Base-by-base conservation (phyloP, 441 rosid genomes). In the Isatis lusitanica region DNA sequence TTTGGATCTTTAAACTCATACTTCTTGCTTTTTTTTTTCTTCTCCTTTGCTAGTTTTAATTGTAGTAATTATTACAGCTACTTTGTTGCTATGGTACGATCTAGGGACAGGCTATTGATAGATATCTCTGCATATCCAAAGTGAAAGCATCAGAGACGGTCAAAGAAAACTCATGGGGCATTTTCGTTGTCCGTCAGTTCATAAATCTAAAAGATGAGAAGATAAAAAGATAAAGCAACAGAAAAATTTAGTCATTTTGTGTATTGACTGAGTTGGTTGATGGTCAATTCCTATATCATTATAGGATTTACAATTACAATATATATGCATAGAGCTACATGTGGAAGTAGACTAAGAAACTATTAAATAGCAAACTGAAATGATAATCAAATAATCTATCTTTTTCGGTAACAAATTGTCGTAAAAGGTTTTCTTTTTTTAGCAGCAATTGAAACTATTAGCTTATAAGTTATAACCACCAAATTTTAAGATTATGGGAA, bases 171-270 rank as follows among this genome's bases (percentile, higher is more conserved):
- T 71, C 68, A 51, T 28, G 43, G 36, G 39, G 61, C 5, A 40
- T 51, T 16, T 10, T 28, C 24, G 21, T 50, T 61, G 68, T 61
- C 68, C 68, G 7, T 71, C 68, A 28, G 62, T 61, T 62, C 51
- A 62, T 71, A 42, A 9, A 15, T n/a, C 12, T 51, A 11, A 26
- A 53, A 53, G 35, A 26, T 12, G 40, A 15, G 17, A 70, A 47
- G 67, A 70, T 68, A 59, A 59, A 47, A 47, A 47, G 58, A 59
- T 47, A 70, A 70, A 59, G 48, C 57, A 59, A 58, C 30, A n/a
- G 3, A 47, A 35, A 1, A 18, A 9, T 35, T 18, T 35, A 7
- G 68, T 71, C 67, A 70, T 61, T 48, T 26, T 39, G 10, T 70
- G 9, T 59, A 36, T 26, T 70, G 67, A 46, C 33, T 52, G 58